A percentile compares a stretch with the other conserved stretches of the same genome.
Conservation (phyloP, 805 yeast genomes). For the Metschnikowia santaceciliae region DNA sequence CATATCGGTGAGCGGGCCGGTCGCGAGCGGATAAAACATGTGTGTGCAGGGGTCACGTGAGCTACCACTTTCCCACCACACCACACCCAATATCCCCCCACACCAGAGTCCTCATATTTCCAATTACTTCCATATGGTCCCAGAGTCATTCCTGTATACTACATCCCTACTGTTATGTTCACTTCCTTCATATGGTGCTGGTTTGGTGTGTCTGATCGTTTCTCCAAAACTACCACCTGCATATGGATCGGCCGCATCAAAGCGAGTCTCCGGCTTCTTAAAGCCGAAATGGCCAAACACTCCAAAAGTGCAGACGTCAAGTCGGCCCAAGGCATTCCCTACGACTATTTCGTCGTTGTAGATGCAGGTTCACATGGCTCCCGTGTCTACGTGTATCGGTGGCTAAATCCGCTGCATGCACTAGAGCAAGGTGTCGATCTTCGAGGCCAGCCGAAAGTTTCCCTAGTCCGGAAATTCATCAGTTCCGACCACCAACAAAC, state of each 20-base stretch:
- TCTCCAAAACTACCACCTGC: too few relatives aligned
- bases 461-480: slow-evolving; percentile 6
- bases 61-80: too few relatives aligned
- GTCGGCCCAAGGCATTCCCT: slow-evolving; percentile 45
- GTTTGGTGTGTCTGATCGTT: too few relatives aligned
- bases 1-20: background rate
- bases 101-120: too few relatives aligned
- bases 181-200: background rate
- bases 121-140: too few relatives aligned
- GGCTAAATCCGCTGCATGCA: slow-evolving; percentile 41
- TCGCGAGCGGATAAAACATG: background rate
- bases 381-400: slow-evolving; percentile 56
- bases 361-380: slow-evolving; percentile 70
- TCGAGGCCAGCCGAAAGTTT: slow-evolving; percentile 1
- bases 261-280: background rate
- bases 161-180: too few relatives aligned
- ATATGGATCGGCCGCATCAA: background rate
- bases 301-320: background rate
- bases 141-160: too few relatives aligned
- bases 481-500: background rate
- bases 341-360: slow-evolving; percentile 56
- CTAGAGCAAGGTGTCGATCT: slow-evolving; percentile 21
- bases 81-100: too few relatives aligned
- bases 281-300: background rate
- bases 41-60: background rate